phyloP scores from a whole-genome alignment of 2,329 filamentous ascomycete species.

The Zasmidium citrigriseum region DNA sequence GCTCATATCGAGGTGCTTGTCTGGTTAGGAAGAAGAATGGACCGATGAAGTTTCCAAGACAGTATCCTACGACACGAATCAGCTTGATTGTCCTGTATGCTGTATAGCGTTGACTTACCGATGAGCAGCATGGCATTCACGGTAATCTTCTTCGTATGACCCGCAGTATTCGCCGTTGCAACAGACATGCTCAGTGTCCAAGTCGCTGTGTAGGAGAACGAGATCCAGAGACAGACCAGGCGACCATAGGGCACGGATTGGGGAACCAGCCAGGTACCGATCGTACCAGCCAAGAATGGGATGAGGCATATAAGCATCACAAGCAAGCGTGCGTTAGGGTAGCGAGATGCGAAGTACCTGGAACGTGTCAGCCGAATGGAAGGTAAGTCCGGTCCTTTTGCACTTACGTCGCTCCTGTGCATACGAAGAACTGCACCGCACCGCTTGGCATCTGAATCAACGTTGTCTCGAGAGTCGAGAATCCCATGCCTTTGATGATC shows the following conservation, averaged over 20 bases:
- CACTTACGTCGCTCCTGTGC: constrained; percentile 36
- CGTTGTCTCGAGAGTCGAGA: constrained; percentile 51
- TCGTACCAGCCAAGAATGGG: constrained; percentile 59
- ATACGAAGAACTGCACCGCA: constrained; percentile 54
- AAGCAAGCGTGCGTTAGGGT: constrained; percentile 40
- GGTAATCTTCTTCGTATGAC: constrained; percentile 64
- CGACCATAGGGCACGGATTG: constrained; percentile 14
- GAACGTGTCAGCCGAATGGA: constrained; percentile 32
- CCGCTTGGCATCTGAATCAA: constrained; percentile 57
- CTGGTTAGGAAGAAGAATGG: constrained; percentile 63
- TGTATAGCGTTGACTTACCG: constrained; percentile 23
- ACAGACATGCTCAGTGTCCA: constrained; percentile 53
- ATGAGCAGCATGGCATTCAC: constrained; percentile 52
- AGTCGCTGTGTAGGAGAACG: constrained; percentile 44
- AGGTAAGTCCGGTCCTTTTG: not conserved
- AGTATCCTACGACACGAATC: constrained; percentile 50
- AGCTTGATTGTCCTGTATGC: constrained; percentile 13
- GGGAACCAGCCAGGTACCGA: constrained; percentile 37
- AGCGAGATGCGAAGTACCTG: constrained; percentile 34
- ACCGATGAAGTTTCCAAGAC: constrained; percentile 57
- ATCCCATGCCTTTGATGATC: constrained; percentile 15
- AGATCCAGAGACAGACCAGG: constrained; percentile 18
- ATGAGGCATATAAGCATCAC: constrained; percentile 57
- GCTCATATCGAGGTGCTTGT: constrained; percentile 52
- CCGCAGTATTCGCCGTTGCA: constrained; percentile 53